Evolutionary conservation across 148 eudicot species (phyloP).

Genomic region (Rhododendron kiyosumense): DNA sequence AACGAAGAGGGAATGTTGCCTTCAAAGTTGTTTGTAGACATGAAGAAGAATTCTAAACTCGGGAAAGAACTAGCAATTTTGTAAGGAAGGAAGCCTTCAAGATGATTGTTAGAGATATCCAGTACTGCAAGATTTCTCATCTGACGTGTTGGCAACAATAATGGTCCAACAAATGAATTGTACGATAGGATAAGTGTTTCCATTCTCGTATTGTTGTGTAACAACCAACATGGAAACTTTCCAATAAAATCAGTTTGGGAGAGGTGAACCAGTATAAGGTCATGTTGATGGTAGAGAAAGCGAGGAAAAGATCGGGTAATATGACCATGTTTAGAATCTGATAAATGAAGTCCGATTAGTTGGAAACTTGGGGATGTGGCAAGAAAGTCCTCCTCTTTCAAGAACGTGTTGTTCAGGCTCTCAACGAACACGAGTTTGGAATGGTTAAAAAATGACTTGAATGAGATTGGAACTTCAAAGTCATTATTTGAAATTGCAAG

Average conservation of each 20-base stretch:
- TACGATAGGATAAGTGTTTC: not conserved
- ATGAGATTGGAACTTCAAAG: constrained; percentile 4
- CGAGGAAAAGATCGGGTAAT: not conserved
- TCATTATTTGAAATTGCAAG: constrained; percentile 1
- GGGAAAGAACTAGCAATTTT: not conserved
- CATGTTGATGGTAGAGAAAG: constrained; percentile 8
- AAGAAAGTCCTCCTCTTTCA: not conserved
- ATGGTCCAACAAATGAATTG: not conserved
- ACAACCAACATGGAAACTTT: constrained; percentile 10
- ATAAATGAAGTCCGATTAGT: not conserved
- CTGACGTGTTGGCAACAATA: not conserved
- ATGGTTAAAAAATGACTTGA: not conserved
- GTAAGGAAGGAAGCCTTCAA: not conserved
- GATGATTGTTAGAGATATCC: too few species aligned
- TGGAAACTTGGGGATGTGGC: constrained; percentile 10
- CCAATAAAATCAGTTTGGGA: fast-evolving
- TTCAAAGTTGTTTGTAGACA: too few species aligned
- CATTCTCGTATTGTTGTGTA: constrained; percentile 1
- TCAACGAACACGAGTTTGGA: not conserved
- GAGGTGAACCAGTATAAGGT: not conserved
- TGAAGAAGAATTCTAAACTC: not conserved
- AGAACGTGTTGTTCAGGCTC: not conserved
- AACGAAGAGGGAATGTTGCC: too few species aligned
- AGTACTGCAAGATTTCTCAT: too few species aligned
- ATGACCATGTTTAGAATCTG: not conserved